These are phyloP conservation scores for Aphanomyces euteiches DNA, from an alignment of 352 stramenopile species.

Conservation along the genomic window DNA sequence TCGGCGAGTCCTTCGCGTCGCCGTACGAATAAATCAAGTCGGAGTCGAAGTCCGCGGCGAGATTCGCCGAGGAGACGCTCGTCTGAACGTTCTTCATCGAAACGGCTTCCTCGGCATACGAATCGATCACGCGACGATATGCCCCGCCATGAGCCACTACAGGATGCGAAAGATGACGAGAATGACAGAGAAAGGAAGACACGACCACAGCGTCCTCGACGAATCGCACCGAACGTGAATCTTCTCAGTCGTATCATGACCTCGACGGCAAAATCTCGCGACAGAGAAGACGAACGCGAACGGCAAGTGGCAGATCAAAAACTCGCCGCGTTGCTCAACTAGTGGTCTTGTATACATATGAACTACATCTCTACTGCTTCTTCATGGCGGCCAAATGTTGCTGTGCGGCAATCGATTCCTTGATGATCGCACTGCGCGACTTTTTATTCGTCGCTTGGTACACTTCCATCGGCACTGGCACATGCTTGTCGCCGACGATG, in stretches of 20 bases:
- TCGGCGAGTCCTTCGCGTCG: not conserved
- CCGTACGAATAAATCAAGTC: not conserved
- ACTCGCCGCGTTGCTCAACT: slow-evolving; percentile 1
- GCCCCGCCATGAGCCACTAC: not conserved
- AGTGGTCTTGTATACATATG: not conserved
- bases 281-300: slow-evolving; percentile 30
- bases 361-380: not conserved
- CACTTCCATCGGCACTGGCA: slow-evolving; percentile 24
- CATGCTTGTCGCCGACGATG: slow-evolving; percentile 44
- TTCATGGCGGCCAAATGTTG: not conserved
- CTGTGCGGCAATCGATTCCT: slow-evolving; percentile 18
- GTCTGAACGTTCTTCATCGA: not conserved
- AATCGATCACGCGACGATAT: not conserved
- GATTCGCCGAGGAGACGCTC: not conserved
- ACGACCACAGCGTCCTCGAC: slow-evolving; percentile 2
- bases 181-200: not conserved
- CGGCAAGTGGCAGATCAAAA: slow-evolving; percentile 27
- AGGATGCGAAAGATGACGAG: not conserved
- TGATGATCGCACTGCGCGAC: slow-evolving; percentile 27
- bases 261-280: slow-evolving; percentile 19
- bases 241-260: slow-evolving; percentile 26
- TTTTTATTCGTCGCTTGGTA: slow-evolving; percentile 28
- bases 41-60: slow-evolving; percentile 2
- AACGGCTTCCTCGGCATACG: not conserved
- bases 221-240: slow-evolving; percentile 16